A percentile compares a stretch with the other conserved stretches of the same genome.
phyloP scores from a whole-genome alignment of 2,329 filamentous ascomycete genomes.

The Epichloe amarillans region DNA sequence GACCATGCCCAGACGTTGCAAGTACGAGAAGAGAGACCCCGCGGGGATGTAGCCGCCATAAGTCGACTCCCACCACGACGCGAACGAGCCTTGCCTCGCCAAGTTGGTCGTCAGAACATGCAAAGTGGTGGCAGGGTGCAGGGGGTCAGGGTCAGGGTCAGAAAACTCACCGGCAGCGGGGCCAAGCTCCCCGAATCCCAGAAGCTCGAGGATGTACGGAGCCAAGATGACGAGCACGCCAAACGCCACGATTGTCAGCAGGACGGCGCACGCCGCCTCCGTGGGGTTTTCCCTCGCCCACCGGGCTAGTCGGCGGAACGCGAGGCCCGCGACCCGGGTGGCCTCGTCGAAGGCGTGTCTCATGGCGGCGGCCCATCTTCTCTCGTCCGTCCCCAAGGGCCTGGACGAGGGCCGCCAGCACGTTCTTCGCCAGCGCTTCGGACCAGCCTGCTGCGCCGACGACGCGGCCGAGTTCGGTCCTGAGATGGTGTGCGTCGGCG shows the following conservation, averaged over 20 bases:
- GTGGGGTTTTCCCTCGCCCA: background rate
- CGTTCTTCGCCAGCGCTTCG: background rate
- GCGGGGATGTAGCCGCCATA: conserved; percentile 2
- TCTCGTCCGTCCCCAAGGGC: background rate
- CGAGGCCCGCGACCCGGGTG: background rate
- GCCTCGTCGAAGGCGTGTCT: background rate
- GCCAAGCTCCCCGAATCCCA: background rate
- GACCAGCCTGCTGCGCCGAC: background rate
- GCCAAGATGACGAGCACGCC: background rate
- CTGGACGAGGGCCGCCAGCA: background rate
- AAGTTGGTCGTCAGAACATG: background rate
- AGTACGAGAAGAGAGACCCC: conserved; percentile 2
- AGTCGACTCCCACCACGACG: conserved; percentile 4
- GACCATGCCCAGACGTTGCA: background rate
- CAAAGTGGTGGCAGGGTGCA: too few relatives aligned
- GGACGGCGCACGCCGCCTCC: background rate
- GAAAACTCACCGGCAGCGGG: background rate
- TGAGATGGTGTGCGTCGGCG: background rate
- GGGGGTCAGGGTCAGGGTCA: too few relatives aligned
- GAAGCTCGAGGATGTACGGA: background rate
- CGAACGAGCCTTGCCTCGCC: conserved; percentile 2
- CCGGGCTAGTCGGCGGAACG: background rate
- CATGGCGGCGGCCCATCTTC: background rate
- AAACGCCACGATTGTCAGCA: background rate
- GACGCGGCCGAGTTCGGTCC: background rate